phyloP scores from a whole-genome alignment of 2,329 filamentous ascomycete species.

The Botrytis fragariae region DNA sequence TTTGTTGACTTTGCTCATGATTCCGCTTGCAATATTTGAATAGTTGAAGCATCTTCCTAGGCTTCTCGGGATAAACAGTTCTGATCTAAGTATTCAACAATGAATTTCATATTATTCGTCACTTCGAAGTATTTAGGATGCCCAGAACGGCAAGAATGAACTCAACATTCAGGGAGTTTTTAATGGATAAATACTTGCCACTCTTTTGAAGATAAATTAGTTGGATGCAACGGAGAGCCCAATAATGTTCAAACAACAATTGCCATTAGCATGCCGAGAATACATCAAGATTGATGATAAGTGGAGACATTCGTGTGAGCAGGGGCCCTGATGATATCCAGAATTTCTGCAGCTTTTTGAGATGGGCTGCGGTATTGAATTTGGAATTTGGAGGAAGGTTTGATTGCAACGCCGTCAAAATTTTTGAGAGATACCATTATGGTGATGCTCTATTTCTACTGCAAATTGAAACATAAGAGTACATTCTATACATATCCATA shows the following conservation, averaged over 20 bases:
- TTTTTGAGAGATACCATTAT: not conserved
- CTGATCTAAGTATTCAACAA: no score
- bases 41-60: not conserved
- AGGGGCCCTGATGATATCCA: not conserved
- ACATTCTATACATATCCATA: not conserved
- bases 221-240: no score
- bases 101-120: not conserved
- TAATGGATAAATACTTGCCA: not conserved
- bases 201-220: accelerated
- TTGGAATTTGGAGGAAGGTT: not conserved
- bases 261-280: no score
- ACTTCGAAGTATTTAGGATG: not conserved
- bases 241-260: no score
- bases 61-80: not conserved
- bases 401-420: not conserved
- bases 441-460: not conserved
- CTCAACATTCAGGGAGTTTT: not conserved
- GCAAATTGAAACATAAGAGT: not conserved
- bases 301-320: not conserved
- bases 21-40: no score
- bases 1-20: not conserved
- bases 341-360: not conserved
- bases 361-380: not conserved
- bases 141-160: not conserved
- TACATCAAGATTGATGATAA: not conserved